Conservation (phyloP, 2,329 filamentous ascomycete genomes). For the Colletotrichum tropicicola region DNA sequence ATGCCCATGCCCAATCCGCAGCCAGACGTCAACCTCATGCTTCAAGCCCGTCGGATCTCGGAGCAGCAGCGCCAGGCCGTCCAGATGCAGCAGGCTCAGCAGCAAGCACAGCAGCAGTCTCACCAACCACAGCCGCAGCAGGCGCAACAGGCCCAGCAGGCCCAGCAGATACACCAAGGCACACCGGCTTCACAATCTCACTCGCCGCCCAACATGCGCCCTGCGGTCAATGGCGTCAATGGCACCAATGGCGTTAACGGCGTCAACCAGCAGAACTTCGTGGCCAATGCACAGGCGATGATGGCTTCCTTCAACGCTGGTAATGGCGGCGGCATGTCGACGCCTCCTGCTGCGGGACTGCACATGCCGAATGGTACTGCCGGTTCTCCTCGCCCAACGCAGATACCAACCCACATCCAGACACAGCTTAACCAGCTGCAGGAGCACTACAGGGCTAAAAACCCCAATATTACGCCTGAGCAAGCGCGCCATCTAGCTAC, state of each 20-base stretch:
- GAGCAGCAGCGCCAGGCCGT: conserved; percentile 68
- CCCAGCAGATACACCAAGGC: conserved; percentile 44
- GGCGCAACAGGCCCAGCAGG: conserved; percentile 44
- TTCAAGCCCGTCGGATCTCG: conserved; percentile 73
- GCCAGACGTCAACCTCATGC: conserved; percentile 63
- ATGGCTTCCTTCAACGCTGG: conserved; percentile 58
- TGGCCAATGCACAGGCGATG: conserved; percentile 62
- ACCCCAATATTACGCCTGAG: conserved; percentile 60
- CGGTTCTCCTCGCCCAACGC: conserved; percentile 54
- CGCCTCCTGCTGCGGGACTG: conserved; percentile 54
- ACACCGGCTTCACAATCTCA: conserved; percentile 40
- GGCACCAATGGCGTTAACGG: conserved; percentile 47
- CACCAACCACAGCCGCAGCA: conserved; percentile 60
- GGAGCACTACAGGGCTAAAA: conserved; percentile 58
- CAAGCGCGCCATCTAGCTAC: conserved; percentile 60
- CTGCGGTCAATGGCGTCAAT: conserved; percentile 37
- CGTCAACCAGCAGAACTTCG: conserved; percentile 61
- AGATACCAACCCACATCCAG: conserved; percentile 56
- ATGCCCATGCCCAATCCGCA: conserved; percentile 62
- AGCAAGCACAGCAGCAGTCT: conserved; percentile 58
- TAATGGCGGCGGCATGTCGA: conserved; percentile 52
- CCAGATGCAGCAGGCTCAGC: conserved; percentile 49
- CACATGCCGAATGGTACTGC: conserved; percentile 56
- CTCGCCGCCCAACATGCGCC: conserved; percentile 53
- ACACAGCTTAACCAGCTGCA: conserved; percentile 62